A percentile compares a stretch with the other conserved stretches of the same genome.
Evolutionary conservation across 78 protist genomes (phyloP).

Genomic region (Isochrysis galbana): DNA sequence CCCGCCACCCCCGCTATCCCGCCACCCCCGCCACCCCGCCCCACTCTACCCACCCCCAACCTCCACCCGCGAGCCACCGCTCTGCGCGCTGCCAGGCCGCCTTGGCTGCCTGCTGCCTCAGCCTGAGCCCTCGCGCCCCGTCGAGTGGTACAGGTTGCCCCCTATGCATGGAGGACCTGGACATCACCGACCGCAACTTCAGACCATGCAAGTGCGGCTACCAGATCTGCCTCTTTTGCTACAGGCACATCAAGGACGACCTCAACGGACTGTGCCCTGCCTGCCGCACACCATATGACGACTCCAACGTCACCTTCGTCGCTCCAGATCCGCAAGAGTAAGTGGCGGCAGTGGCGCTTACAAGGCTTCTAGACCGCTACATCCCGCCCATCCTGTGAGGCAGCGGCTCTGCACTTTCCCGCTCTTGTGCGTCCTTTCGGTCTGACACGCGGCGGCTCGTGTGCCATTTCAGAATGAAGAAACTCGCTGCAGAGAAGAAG

Average conservation of each 20-base stretch:
- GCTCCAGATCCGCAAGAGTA: slow-evolving; percentile 14
- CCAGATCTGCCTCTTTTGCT: slow-evolving; percentile 86
- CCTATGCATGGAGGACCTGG: slow-evolving; percentile 49
- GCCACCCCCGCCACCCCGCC: too few relatives aligned
- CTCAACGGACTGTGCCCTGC: slow-evolving; percentile 85
- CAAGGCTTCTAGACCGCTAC: too few relatives aligned
- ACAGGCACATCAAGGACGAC: slow-evolving; percentile 78
- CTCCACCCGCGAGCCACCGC: too few relatives aligned
- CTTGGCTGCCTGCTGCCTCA: too few relatives aligned
- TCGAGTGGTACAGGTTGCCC: slow-evolving; percentile 44
- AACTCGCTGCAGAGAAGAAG: neutral
- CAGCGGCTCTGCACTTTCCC: neutral
- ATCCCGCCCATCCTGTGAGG: neutral
- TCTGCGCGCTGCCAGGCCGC: too few relatives aligned
- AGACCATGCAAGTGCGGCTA: slow-evolving; percentile 56
- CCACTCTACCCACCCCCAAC: too few relatives aligned
- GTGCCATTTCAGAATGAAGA: neutral
- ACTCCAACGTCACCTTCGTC: slow-evolving; percentile 53
- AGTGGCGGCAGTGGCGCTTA: too few relatives aligned
- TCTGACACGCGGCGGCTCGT: too few relatives aligned
- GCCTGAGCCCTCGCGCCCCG: too few relatives aligned
- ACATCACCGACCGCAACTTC: slow-evolving; percentile 38
- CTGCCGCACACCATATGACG: slow-evolving; percentile 76
- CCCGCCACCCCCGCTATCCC: too few relatives aligned
- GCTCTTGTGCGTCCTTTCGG: neutral